phyloP scores from a whole-genome alignment of 164 flowering plant genomes.

The Cinnamomum chago region DNA sequence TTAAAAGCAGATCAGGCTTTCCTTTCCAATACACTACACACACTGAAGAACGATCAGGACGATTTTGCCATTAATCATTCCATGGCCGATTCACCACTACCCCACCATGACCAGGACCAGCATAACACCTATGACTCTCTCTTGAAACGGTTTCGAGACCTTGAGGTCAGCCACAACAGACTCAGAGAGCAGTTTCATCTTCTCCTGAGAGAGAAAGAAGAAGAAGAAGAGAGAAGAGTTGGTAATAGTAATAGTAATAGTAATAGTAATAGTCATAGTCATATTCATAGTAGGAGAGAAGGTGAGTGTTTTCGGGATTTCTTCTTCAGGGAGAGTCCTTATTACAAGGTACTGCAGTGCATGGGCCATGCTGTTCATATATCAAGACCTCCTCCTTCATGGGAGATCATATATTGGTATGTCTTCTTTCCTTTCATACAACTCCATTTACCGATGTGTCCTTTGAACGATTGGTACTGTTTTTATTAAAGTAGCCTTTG shows the following conservation, averaged over 20 bases:
- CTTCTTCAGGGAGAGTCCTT: slow-evolving; percentile 30
- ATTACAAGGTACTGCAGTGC: slow-evolving; percentile 44
- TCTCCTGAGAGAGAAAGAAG: slow-evolving; percentile 17
- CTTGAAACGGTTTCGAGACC: slow-evolving; percentile 35
- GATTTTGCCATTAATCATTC: too few species aligned
- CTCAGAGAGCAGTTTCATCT: slow-evolving; percentile 39
- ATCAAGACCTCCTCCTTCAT: slow-evolving; percentile 34
- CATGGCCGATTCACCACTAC: neutral
- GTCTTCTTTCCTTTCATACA: neutral
- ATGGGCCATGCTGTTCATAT: slow-evolving; percentile 72
- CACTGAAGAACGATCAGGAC: neutral
- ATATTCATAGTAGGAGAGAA: slow-evolving; percentile 4
- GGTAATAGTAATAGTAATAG: too few species aligned
- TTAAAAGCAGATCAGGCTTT: neutral
- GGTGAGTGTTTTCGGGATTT: slow-evolving; percentile 28
- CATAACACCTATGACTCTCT: slow-evolving; percentile 12
- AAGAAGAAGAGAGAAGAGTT: slow-evolving; percentile 4
- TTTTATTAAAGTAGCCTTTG: neutral
- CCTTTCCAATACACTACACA: neutral
- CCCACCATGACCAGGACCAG: neutral
- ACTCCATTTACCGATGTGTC: neutral
- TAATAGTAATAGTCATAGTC: too few species aligned
- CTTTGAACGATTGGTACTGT: too few species aligned
- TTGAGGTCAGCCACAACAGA: slow-evolving; percentile 50
- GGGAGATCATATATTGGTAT: slow-evolving; percentile 68